phyloP scores from a whole-genome alignment of 306 rosid genomes.

The Mucuna pruriens region DNA sequence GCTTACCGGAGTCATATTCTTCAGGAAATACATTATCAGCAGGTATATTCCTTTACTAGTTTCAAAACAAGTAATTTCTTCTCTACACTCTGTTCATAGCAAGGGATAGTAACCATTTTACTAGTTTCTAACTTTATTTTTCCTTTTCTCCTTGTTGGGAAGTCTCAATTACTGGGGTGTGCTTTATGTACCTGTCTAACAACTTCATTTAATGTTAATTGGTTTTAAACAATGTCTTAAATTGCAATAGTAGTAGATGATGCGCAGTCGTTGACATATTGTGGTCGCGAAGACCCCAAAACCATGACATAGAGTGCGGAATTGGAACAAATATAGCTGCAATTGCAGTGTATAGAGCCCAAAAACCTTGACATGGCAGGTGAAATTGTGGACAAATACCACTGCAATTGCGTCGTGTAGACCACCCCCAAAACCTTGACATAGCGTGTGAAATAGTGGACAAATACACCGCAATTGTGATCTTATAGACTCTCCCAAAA shows the following conservation, averaged over 20 bases:
- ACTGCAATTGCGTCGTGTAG: no score
- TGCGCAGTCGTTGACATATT: neutral
- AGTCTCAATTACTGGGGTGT: neutral
- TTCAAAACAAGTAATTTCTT: neutral
- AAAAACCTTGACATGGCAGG: neutral
- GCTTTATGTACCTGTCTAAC: neutral
- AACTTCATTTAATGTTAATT: neutral
- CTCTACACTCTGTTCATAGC: neutral
- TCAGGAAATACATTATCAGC: slow-evolving; percentile 57
- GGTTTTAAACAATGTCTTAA: neutral
- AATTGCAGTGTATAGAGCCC: neutral
- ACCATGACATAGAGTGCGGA: neutral
- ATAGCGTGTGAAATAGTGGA: no score
- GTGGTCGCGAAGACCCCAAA: neutral
- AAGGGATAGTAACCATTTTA: neutral
- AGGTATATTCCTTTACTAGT: slow-evolving; percentile 47
- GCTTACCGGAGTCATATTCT: slow-evolving; percentile 78
- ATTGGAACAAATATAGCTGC: neutral
- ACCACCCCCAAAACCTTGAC: no score
- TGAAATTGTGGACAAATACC: neutral
- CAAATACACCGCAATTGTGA: no score
- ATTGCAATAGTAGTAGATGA: neutral
- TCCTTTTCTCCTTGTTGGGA: neutral
- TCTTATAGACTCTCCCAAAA: no score
- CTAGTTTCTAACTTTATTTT: neutral